These are phyloP conservation scores for Russula ochroleuca DNA, from an alignment of 768 basidiomycete species.

Conservation along the genomic window DNA sequence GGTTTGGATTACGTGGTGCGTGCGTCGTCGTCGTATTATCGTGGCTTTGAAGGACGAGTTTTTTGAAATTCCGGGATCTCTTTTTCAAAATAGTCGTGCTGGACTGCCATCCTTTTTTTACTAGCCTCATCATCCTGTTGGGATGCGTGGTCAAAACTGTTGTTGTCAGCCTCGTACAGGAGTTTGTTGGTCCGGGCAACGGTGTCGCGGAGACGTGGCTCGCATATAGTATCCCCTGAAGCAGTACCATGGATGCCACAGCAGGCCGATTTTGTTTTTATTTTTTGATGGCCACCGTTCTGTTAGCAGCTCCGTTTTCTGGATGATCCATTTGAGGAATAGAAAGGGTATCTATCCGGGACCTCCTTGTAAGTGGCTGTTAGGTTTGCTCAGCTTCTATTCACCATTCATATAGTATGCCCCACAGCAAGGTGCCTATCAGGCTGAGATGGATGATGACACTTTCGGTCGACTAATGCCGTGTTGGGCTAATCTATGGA, in stretches of 20 bases:
- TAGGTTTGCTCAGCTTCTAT: background rate
- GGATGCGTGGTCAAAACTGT: conserved; percentile 72
- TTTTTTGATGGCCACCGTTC: background rate
- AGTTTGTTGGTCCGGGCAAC: conserved; percentile 62
- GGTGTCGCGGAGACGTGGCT: conserved; percentile 65
- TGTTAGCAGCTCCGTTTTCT: background rate
- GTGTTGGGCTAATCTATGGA: background rate
- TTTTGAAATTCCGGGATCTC: background rate
- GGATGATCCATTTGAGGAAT: background rate
- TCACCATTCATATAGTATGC: background rate
- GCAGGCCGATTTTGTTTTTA: background rate
- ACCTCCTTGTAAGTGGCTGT: background rate
- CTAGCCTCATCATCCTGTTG: conserved; percentile 64
- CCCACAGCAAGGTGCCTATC: background rate
- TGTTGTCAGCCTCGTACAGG: conserved; percentile 55
- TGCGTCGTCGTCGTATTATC: background rate
- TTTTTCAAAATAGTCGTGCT: conserved; percentile 54
- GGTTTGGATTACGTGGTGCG: conserved; percentile 77
- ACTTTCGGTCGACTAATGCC: background rate
- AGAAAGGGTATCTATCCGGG: background rate
- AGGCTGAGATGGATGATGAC: background rate
- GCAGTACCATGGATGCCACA: background rate
- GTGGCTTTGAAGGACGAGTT: background rate
- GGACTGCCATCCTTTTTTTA: conserved; percentile 69
- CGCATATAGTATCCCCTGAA: conserved; percentile 72